Evolutionary conservation across 441 rosid genomes (phyloP).

Genomic region (Gossypium trilobum): DNA sequence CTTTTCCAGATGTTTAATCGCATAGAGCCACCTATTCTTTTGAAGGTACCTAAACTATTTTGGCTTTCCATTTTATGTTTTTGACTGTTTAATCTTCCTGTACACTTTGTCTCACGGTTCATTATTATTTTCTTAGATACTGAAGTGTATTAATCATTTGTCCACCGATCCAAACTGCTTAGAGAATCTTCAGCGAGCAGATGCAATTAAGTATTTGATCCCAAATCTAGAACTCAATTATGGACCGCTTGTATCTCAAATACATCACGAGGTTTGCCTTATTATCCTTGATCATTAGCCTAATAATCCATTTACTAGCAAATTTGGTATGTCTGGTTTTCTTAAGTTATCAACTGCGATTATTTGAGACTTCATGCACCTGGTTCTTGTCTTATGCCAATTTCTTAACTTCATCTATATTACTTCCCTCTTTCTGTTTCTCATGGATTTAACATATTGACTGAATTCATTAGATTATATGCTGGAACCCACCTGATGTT

Average conservation of each 20-base stretch:
- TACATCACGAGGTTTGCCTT: conserved; percentile 67
- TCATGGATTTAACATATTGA: neutral
- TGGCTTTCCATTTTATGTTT: conserved; percentile 6
- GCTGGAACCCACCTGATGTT: neutral
- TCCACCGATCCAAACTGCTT: conserved; percentile 94
- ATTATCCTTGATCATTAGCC: neutral
- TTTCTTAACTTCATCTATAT: neutral
- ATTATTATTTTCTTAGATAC: conserved; percentile 37
- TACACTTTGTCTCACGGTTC: conserved; percentile 16
- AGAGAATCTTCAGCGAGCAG: conserved; percentile 96
- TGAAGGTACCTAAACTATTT: conserved; percentile 47
- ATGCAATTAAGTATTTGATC: conserved; percentile 87
- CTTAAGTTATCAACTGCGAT: neutral
- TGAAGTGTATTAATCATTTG: conserved; percentile 72
- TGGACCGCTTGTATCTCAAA: conserved; percentile 63
- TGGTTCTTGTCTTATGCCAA: neutral
- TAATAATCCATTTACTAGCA: neutral
- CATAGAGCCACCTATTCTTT: conserved; percentile 74
- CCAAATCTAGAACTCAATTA: conserved; percentile 93
- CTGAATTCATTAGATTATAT: neutral
- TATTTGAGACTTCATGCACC: neutral
- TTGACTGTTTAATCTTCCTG: neutral
- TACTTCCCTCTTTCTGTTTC: neutral
- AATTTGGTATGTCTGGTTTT: neutral
- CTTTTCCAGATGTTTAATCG: conserved; percentile 94